phyloP scores from a whole-genome alignment of 306 rosid genomes.

The Trifolium subterraneum region DNA sequence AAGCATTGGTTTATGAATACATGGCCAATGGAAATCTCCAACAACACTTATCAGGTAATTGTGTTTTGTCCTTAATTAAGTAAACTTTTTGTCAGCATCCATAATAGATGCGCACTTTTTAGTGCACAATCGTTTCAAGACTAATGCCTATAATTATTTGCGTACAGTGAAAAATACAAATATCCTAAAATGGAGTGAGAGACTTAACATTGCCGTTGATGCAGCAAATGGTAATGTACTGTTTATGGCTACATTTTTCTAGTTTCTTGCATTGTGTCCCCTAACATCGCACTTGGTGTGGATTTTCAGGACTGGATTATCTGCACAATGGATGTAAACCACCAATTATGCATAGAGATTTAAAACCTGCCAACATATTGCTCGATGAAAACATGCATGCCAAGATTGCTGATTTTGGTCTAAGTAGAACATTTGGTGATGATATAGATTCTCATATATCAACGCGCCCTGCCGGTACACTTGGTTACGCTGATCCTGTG shows the following conservation, averaged over 20 bases:
- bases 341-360: conserved; percentile 52
- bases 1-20: conserved; percentile 41
- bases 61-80: background rate
- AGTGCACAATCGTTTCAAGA: background rate
- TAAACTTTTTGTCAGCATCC: background rate
- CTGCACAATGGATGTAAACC: conserved; percentile 54
- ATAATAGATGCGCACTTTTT: too few species aligned
- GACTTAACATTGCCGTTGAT: background rate
- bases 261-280: background rate
- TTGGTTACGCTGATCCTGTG: conserved; percentile 57
- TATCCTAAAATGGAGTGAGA: conserved; percentile 32
- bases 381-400: conserved; percentile 46
- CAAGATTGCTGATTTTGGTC: conserved; percentile 58
- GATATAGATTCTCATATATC: conserved; percentile 44
- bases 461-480: conserved; percentile 47
- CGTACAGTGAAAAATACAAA: background rate
- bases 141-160: background rate
- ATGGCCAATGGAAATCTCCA: conserved; percentile 41
- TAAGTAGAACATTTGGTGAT: conserved; percentile 42
- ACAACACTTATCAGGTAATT: conserved; percentile 27
- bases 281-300: background rate
- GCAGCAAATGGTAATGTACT: conserved; percentile 23
- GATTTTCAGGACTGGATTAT: conserved; percentile 48
- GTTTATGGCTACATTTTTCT: background rate
- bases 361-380: conserved; percentile 63